These are phyloP conservation scores for Xylariaceae sp. DNA, from an alignment of 2,329 filamentous ascomycete species.

Conservation along the genomic window DNA sequence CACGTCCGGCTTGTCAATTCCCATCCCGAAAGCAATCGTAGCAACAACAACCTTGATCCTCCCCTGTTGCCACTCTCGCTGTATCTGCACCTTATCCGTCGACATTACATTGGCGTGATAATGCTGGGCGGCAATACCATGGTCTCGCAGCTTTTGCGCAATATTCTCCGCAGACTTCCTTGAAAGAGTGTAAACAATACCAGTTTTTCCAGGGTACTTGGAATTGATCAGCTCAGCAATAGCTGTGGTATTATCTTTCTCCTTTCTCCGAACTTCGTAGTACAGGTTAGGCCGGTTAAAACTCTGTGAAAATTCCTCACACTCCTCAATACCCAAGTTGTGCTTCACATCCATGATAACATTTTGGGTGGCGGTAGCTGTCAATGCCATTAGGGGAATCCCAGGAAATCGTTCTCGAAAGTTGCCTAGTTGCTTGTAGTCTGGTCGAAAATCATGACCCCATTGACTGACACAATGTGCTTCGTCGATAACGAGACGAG, in stretches of 20 bases:
- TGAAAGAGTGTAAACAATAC: conserved; percentile 93
- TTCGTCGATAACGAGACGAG: conserved; percentile 94
- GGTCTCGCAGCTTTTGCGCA: conserved; percentile 68
- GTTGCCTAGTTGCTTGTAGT: conserved; percentile 86
- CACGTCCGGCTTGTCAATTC: conserved; percentile 98
- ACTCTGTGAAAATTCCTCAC: conserved; percentile 84
- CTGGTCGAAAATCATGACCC: conserved; percentile 96
- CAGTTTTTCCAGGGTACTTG: conserved; percentile 74
- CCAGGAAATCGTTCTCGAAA: conserved; percentile 74
- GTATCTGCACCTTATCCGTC: conserved; percentile 71
- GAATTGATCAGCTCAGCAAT: conserved; percentile 72
- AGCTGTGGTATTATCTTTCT: conserved; percentile 57
- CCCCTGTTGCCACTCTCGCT: conserved; percentile 83
- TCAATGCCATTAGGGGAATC: conserved; percentile 92
- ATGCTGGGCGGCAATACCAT: conserved; percentile 75
- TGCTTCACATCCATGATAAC: conserved; percentile 91
- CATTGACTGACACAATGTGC: conserved; percentile 99
- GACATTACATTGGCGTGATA: conserved; percentile 84
- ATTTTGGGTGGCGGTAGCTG: conserved; percentile 91
- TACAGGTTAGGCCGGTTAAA: conserved; percentile 96
- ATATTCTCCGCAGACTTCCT: conserved; percentile 82
- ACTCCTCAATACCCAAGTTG: conserved; percentile 82
- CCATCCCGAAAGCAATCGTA: conserved; percentile 99
- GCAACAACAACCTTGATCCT: conserved; percentile 88
- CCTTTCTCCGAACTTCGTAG: conserved; percentile 82